Evolutionary conservation across 495 filamentous ascomycete species (phyloP).

Genomic region (Trichoderma parareesei): DNA sequence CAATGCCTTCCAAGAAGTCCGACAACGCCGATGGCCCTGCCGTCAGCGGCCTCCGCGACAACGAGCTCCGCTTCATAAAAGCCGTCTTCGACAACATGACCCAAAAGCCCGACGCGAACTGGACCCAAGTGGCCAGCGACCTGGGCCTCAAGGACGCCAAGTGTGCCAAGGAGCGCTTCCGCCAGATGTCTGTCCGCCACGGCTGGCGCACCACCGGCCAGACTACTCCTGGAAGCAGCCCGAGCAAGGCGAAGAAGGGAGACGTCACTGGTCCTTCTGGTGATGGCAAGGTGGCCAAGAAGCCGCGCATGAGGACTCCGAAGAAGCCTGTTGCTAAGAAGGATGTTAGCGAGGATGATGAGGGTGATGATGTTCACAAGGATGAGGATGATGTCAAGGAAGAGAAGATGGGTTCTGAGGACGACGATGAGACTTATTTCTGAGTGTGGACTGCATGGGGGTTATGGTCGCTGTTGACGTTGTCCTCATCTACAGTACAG

Average conservation of each 20-base stretch:
- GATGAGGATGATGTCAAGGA: background rate
- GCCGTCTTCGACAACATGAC: constrained; percentile 17
- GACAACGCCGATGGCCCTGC: constrained; percentile 12
- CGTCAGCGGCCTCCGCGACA: constrained; percentile 4
- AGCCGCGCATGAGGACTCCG: background rate
- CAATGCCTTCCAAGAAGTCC: constrained; percentile 18
- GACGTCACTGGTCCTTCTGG: background rate
- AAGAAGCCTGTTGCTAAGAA: constrained; percentile 2
- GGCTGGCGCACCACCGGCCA: constrained; percentile 14
- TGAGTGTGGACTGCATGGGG: background rate
- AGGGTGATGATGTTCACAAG: constrained; percentile 7
- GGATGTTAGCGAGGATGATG: background rate
- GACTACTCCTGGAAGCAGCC: background rate
- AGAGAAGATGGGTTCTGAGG: background rate
- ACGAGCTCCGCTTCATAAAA: constrained; percentile 17
- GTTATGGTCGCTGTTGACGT: background rate
- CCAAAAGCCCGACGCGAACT: constrained; percentile 15
- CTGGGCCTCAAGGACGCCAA: constrained; percentile 15
- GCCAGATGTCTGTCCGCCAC: constrained; percentile 17
- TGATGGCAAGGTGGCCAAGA: constrained; percentile 13
- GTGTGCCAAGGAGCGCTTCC: constrained; percentile 16
- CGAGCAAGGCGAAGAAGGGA: background rate
- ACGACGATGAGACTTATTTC: no score
- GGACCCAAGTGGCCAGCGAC: constrained; percentile 12
- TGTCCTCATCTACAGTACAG: background rate